A percentile compares a stretch with the other conserved stretches of the same genome.
phyloP scores from a whole-genome alignment of 345 rosid species.

The Eucalyptus curtisii region DNA sequence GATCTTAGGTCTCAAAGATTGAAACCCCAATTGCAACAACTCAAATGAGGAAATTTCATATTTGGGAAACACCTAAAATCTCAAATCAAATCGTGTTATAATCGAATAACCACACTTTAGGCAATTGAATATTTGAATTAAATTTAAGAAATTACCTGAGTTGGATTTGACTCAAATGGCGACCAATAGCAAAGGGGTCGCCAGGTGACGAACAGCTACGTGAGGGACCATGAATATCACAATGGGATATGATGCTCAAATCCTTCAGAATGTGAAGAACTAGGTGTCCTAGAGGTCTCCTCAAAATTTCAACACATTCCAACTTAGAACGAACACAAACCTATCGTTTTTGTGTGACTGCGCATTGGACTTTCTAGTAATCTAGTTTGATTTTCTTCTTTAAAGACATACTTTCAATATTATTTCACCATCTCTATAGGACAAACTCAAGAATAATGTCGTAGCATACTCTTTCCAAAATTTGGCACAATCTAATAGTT shows the following conservation, averaged over 20 bases:
- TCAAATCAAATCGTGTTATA: background rate
- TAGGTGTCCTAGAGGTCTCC: background rate
- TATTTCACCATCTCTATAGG: background rate
- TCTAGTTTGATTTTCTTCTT: background rate
- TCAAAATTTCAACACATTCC: background rate
- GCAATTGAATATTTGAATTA: background rate
- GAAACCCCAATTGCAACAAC: background rate
- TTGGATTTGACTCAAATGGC: background rate
- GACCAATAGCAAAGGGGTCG: background rate
- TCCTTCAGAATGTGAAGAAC: background rate
- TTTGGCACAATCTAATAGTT: background rate
- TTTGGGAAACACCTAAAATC: background rate
- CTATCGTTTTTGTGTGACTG: accelerated
- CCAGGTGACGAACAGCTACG: background rate
- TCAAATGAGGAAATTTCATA: background rate
- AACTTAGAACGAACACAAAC: background rate
- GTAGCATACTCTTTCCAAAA: background rate
- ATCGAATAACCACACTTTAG: background rate
- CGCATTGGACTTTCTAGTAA: background rate
- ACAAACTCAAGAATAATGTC: background rate
- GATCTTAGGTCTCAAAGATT: background rate
- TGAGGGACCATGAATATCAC: background rate
- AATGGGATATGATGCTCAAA: background rate
- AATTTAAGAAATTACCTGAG: background rate
- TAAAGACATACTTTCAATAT: background rate